Conservation (phyloP, 116 monocot species). For the Cymodocea nodosa region DNA sequence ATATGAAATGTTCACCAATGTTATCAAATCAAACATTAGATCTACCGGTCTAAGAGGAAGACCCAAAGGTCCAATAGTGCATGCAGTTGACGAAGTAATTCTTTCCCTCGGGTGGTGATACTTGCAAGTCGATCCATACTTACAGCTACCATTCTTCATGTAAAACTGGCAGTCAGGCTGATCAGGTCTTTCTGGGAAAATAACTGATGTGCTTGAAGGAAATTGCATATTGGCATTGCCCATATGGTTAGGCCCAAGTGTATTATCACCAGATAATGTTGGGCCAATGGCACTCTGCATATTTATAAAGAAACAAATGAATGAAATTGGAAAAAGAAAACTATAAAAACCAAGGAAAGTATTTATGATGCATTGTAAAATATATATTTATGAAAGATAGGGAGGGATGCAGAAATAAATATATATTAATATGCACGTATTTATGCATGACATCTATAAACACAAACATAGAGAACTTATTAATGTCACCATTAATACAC, state of each 20-base stretch:
- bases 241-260: constrained; percentile 4
- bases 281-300: constrained; percentile 10
- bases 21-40: neutral
- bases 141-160: constrained; percentile 73
- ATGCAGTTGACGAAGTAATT: constrained; percentile 8
- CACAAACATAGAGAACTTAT: no score
- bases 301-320: neutral
- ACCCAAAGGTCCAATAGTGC: constrained; percentile 43
- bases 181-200: constrained; percentile 39
- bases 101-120: constrained; percentile 76
- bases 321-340: neutral
- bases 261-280: constrained; percentile 12
- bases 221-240: constrained; percentile 7
- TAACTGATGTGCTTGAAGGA: neutral
- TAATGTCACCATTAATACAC: no score
- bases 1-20: neutral
- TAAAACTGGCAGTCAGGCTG: constrained; percentile 83
- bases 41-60: constrained; percentile 84
- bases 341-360: neutral
- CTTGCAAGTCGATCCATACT: constrained; percentile 75
- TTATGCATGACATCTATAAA: no score
- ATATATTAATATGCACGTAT: no score
- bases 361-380: no score
- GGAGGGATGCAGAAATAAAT: no score
- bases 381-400: no score